A percentile compares a stretch with the other conserved stretches of the same genome.
These are phyloP conservation scores for Mycotypha africana DNA, from an alignment of 371 early-diverging fungal species.

Conservation along the genomic window DNA sequence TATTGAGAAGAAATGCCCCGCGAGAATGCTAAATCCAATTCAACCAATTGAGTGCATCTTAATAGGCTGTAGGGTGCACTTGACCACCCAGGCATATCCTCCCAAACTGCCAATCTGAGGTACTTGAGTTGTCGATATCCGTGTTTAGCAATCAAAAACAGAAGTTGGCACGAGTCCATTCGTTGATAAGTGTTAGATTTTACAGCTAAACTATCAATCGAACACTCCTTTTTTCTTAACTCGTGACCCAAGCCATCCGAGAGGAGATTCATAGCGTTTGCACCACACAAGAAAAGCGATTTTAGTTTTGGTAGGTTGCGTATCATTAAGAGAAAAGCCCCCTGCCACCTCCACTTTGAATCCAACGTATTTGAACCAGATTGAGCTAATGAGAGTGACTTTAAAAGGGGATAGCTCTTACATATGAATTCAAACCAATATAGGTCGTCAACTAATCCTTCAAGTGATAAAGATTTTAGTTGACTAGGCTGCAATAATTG, in stretches of 20 bases:
- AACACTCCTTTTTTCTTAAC: not conserved
- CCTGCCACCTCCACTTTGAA: slow-evolving; percentile 19
- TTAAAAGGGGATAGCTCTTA: slow-evolving; percentile 3
- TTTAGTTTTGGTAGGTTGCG: slow-evolving; percentile 2
- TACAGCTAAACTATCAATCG: slow-evolving; percentile 6
- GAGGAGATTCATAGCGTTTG: slow-evolving; percentile 7
- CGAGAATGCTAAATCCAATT: slow-evolving; percentile 7
- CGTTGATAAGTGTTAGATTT: slow-evolving; percentile 11
- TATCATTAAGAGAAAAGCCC: slow-evolving; percentile 4
- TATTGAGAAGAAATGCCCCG: slow-evolving; percentile 8
- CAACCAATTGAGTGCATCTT: slow-evolving; percentile 7
- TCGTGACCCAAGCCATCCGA: slow-evolving; percentile 3
- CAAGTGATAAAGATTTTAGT: slow-evolving; percentile 3
- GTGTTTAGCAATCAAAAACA: slow-evolving; percentile 1
- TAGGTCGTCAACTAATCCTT: slow-evolving; percentile 6
- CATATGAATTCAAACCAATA: slow-evolving; percentile 16
- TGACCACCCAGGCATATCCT: slow-evolving; percentile 16
- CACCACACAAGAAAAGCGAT: slow-evolving; percentile 7
- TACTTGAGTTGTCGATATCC: slow-evolving; percentile 1
- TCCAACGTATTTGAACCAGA: slow-evolving; percentile 8
- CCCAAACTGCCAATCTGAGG: slow-evolving; percentile 10
- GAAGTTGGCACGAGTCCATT: slow-evolving; percentile 18
- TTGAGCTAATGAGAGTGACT: slow-evolving; percentile 3
- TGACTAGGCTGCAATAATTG: too few species aligned
- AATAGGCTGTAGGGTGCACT: slow-evolving; percentile 5